Percentiles rank a stretch among this genome's conserved stretches.
Conservation (phyloP, 345 rosid species). For the Anacardium occidentale region DNA sequence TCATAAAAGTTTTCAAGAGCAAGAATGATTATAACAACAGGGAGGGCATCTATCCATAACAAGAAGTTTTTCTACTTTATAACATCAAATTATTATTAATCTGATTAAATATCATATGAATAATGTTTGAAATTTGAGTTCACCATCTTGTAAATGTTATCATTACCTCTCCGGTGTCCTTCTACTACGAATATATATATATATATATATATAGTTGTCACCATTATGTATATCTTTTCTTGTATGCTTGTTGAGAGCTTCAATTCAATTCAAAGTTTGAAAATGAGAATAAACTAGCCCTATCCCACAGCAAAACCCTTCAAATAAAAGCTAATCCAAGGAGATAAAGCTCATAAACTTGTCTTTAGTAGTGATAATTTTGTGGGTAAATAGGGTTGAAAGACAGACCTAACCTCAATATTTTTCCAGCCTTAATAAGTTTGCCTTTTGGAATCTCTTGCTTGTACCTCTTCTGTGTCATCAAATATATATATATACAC, state of each 20-base stretch:
- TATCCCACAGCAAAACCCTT: background rate
- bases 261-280: constrained; percentile 1
- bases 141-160: too few relatives aligned
- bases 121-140: background rate
- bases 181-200: background rate
- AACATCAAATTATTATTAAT: background rate
- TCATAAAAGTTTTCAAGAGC: too few relatives aligned
- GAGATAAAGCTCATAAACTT: constrained; percentile 1
- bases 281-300: background rate
- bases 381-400: constrained; percentile 1
- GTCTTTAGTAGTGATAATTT: background rate
- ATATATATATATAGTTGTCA: background rate
- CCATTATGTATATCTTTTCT: background rate
- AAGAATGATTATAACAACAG: background rate
- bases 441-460: constrained; percentile 25
- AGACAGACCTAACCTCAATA: background rate
- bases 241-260: background rate
- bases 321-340: background rate
- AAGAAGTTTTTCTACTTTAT: background rate
- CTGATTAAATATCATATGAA: background rate
- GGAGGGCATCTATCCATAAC: background rate
- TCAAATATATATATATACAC: background rate
- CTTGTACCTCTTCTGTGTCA: constrained; percentile 8
- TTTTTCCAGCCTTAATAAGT: background rate
- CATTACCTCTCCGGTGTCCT: background rate